A percentile compares a stretch with the other conserved stretches of the same genome.
phyloP scores from a whole-genome alignment of 2,329 filamentous ascomycete species.

The Hymenoscyphus fructigenus region DNA sequence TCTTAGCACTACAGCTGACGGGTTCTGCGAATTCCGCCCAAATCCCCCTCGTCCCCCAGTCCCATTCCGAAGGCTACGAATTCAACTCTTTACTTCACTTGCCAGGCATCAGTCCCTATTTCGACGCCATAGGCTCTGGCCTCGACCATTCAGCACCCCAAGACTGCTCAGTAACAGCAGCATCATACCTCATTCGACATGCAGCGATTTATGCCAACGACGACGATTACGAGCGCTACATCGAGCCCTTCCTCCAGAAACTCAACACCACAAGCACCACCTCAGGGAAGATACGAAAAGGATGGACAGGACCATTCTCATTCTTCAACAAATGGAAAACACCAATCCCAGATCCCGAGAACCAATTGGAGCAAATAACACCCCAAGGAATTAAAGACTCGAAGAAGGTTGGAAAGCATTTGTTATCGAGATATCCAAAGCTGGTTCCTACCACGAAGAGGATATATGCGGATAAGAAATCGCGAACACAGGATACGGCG shows the following conservation, averaged over 20 bases:
- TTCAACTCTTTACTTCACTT: conserved; percentile 57
- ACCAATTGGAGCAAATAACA: conserved; percentile 34
- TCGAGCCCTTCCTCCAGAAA: conserved; percentile 57
- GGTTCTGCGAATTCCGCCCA: conserved; percentile 1
- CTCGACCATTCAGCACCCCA: conserved; percentile 46
- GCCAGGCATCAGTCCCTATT: conserved; percentile 57
- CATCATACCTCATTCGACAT: conserved; percentile 58
- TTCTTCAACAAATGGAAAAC: conserved; percentile 34
- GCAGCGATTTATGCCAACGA: conserved; percentile 61
- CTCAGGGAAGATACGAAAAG: conserved; percentile 24
- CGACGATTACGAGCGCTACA: conserved; percentile 57
- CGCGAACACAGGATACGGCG: conserved; percentile 34
- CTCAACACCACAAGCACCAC: conserved; percentile 56
- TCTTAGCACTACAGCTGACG: neutral
- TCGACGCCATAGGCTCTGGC: conserved; percentile 44
- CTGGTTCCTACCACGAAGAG: conserved; percentile 32
- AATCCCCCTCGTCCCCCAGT: conserved; percentile 20
- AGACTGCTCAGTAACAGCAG: conserved; percentile 50
- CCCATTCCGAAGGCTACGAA: conserved; percentile 39
- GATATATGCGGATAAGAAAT: conserved; percentile 35
- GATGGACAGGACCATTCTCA: conserved; percentile 30
- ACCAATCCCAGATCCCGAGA: conserved; percentile 34
- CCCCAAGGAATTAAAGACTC: conserved; percentile 33
- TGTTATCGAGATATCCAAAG: conserved; percentile 31
- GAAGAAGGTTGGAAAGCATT: conserved; percentile 32